These are phyloP conservation scores for Epichloe brachyelytri DNA, from an alignment of 2,329 filamentous ascomycete species.

Conservation along the genomic window DNA sequence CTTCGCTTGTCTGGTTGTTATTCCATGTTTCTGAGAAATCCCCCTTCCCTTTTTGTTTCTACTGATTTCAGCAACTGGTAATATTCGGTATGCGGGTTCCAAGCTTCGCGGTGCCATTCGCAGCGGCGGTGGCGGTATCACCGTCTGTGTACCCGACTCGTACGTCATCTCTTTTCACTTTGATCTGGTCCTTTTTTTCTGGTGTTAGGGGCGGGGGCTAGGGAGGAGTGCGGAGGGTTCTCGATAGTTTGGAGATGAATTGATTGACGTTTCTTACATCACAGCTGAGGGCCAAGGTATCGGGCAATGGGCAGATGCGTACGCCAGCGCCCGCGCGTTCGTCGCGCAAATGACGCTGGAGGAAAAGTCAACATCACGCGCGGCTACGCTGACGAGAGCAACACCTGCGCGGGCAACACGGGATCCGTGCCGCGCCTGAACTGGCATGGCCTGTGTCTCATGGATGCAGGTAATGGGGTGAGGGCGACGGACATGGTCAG, in stretches of 20 bases:
- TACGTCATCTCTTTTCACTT: background rate
- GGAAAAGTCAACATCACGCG: conserved; percentile 41
- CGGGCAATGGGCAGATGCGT: conserved; percentile 42
- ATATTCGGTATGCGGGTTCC: too few relatives aligned
- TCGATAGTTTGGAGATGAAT: too few relatives aligned
- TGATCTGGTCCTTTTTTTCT: background rate
- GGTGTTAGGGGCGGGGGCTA: too few relatives aligned
- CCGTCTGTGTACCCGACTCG: conserved; percentile 16
- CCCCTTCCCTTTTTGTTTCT: background rate
- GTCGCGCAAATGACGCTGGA: conserved; percentile 52
- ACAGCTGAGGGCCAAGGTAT: conserved; percentile 19
- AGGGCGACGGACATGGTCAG: conserved; percentile 35
- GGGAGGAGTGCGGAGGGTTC: too few relatives aligned
- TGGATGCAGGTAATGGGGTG: conserved; percentile 37
- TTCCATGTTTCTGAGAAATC: background rate
- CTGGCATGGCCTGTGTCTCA: conserved; percentile 35
- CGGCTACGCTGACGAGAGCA: conserved; percentile 38
- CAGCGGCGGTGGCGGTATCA: conserved; percentile 7
- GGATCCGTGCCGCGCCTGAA: conserved; percentile 30
- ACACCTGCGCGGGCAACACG: conserved; percentile 34
- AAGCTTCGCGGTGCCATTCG: background rate
- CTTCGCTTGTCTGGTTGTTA: too few relatives aligned
- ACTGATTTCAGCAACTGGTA: too few relatives aligned
- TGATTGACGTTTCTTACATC: background rate
- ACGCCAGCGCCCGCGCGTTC: conserved; percentile 41